Conservation (phyloP, 106 monocot species). For the Allium fistulosum region DNA sequence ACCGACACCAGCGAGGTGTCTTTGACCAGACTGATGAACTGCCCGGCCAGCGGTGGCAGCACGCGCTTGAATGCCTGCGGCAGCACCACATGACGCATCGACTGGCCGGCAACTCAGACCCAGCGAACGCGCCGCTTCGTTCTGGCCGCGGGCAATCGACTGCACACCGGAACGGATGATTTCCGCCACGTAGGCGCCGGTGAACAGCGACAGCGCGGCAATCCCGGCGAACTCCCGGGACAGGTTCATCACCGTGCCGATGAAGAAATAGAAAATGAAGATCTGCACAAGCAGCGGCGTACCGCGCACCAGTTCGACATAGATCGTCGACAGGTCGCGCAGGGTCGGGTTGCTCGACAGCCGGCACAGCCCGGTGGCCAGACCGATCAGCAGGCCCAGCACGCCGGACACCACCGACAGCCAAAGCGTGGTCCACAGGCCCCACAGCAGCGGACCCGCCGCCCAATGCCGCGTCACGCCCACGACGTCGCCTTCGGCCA, state of each 20-base stretch:
- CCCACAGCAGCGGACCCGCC: no score
- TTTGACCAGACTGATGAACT: neutral
- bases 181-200: neutral
- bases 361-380: neutral
- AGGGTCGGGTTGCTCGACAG: neutral
- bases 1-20: neutral
- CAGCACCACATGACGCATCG: neutral
- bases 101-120: neutral
- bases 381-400: neutral
- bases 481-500: no score
- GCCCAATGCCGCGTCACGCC: no score
- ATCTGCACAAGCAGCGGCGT: neutral
- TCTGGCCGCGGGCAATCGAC: neutral
- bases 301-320: neutral
- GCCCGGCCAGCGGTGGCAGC: neutral
- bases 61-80: neutral
- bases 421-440: no score
- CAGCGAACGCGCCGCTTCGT: neutral
- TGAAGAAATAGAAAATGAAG: neutral
- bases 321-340: neutral
- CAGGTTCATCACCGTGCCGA: neutral
- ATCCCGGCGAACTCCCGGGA: no score
- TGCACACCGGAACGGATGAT: neutral
- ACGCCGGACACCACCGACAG: no score
- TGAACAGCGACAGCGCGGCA: neutral